Percentiles rank a stretch among this genome's conserved stretches.
These are phyloP conservation scores for Coemansia sp. DNA, from an alignment of 192 early-diverging fungal genomes.

Conservation along the genomic window DNA sequence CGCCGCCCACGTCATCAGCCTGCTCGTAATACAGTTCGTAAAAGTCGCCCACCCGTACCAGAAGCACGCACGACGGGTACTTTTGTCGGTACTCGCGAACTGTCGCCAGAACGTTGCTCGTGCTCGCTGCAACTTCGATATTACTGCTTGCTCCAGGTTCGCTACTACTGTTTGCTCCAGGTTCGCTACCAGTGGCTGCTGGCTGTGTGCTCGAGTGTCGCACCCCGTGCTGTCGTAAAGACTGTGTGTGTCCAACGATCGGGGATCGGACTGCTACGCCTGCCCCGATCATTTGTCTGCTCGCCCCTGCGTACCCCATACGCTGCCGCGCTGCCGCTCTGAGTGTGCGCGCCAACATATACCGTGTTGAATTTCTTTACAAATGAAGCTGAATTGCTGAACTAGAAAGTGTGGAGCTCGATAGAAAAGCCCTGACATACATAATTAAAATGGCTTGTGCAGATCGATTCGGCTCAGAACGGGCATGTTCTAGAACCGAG, in stretches of 20 bases:
- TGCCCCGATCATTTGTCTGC: neutral
- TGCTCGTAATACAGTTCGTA: conserved; percentile 80
- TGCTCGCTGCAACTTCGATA: neutral
- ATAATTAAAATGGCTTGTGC: too few relatives aligned
- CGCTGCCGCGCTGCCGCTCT: neutral
- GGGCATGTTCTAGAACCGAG: too few relatives aligned
- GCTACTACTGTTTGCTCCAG: too few relatives aligned
- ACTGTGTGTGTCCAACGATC: neutral
- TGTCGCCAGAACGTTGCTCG: conserved; percentile 42
- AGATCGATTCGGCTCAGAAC: too few relatives aligned
- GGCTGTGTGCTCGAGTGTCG: neutral
- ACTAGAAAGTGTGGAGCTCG: too few relatives aligned
- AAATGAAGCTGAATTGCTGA: too few relatives aligned
- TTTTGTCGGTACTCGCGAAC: conserved; percentile 59
- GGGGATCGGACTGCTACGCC: neutral
- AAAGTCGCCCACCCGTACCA: conserved; percentile 77
- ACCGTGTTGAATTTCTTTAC: neutral
- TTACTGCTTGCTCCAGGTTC: too few relatives aligned
- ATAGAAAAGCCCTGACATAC: too few relatives aligned
- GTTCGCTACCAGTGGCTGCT: neutral
- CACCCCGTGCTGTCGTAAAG: neutral
- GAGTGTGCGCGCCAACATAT: neutral
- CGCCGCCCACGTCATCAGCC: conserved; percentile 62
- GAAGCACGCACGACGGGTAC: conserved; percentile 68
- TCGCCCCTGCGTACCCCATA: neutral